Evolutionary conservation across 805 yeast genomes (phyloP), one percentile per base, ranked within the genome.

Genomic region (Groenewaldozyma tartarivorans): DNA sequence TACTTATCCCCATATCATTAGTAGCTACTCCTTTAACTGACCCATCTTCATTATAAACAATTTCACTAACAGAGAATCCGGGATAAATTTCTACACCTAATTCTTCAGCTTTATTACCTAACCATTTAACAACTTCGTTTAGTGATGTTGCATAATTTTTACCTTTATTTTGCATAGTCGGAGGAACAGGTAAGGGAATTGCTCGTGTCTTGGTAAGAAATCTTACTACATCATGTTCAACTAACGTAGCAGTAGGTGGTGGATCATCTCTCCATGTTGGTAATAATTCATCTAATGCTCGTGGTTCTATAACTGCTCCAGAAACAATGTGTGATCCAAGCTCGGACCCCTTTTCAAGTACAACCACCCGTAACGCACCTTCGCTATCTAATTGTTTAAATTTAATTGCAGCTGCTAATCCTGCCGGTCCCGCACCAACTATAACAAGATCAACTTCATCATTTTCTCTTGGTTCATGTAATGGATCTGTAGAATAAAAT

Each of bases 391-490:
- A 63, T 58, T 88, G 96, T 60, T 92, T 92, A 45, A 86, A 67
- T 50, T 74, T 72, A 47, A 92, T 92, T 9, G 97, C 97, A 1
- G 98, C 81, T 1, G 96, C 88, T 38, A 92, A 66, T 2, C 98
- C 98, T 1, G 97, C 94, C 4, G 97, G 97, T 0, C 98, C 98
- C 27, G 94, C 97, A 33, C 98, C 98, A 2, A 92, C 95, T 39
- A 92, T 86, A 54, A 94, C 83, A 18, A 92, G 95, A 60, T 92
- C 98, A 11, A 85, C 96, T 24, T 75, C 74, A 55, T 92, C 98
- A 11, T 70, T 74, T 4, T 83, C 94, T 42, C 97, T 68, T 47
- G 79, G 84, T 46, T 75, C 80, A 7, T 37, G 21, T 18, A 35
- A 32, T 32, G 16, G 7, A n/a, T n/a, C n/a, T n/a, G n/a, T n/a